Conservation (phyloP, 768 basidiomycete genomes). For the Cystobasidium tubakii region DNA sequence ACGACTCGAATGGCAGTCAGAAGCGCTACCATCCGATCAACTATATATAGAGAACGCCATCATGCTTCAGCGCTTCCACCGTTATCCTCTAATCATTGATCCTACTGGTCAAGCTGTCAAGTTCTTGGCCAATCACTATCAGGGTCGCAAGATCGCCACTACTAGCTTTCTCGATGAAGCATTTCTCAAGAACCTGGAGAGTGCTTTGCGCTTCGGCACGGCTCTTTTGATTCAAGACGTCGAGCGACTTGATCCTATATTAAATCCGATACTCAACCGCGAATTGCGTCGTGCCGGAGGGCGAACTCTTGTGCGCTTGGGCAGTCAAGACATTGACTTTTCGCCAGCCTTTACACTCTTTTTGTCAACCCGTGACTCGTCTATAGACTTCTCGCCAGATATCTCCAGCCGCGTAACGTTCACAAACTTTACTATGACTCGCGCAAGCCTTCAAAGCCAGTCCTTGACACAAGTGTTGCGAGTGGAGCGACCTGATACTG, state of each 20-base stretch:
- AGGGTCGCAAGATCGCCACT: constrained; percentile 91
- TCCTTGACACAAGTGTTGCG: constrained; percentile 94
- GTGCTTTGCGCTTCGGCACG: constrained; percentile 96
- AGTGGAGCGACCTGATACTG: constrained; percentile 92
- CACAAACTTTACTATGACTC: constrained; percentile 64
- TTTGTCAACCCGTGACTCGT: constrained; percentile 92
- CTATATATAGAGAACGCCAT: constrained; percentile 98
- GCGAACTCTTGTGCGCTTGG: constrained; percentile 90
- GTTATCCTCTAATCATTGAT: constrained; percentile 95
- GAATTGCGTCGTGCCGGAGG: constrained; percentile 94
- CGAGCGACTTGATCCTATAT: constrained; percentile 91
- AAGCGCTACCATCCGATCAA: constrained; percentile 89
- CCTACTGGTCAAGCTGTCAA: constrained; percentile 94
- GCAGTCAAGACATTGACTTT: constrained; percentile 97
- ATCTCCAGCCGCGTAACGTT: constrained; percentile 73
- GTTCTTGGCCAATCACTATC: constrained; percentile 89
- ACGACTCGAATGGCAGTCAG: constrained; percentile 89
- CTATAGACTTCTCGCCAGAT: constrained; percentile 94
- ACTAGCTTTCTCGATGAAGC: constrained; percentile 98
- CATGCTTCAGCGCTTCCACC: constrained; percentile 95
- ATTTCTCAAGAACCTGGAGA: constrained; percentile 96
- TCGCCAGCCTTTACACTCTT: constrained; percentile 99
- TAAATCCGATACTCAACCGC: constrained; percentile 93
- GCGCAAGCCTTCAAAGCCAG: constrained; percentile 96
- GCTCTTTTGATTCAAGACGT: constrained; percentile 96